Evolutionary conservation across 129 eudicot genomes (phyloP).

Genomic region (Lonicera japonica): DNA sequence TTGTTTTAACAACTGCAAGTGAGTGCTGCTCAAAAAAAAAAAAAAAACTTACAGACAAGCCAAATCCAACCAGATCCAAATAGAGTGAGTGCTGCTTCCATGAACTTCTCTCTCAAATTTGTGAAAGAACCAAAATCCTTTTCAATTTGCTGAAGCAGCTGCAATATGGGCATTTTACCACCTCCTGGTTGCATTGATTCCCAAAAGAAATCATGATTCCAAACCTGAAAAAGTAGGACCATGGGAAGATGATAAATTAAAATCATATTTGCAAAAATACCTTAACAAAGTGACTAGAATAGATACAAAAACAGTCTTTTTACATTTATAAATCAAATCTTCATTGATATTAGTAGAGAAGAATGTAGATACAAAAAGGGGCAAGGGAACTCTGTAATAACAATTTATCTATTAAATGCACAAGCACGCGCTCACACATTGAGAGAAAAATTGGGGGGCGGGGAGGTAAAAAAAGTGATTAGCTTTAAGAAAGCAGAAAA

Average conservation of each 20-base stretch:
- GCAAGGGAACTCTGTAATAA: neutral
- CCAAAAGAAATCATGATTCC: conserved; percentile 99
- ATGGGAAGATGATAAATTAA: conserved; percentile 6
- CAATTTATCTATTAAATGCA: neutral
- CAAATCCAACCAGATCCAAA: conserved; percentile 98
- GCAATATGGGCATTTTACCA: conserved; percentile 62
- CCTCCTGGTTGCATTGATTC: conserved; percentile 98
- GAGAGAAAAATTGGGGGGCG: too few species aligned
- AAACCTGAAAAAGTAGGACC: conserved; percentile 45
- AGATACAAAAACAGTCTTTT: neutral
- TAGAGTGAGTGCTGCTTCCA: conserved; percentile 55
- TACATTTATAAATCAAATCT: neutral
- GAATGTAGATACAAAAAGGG: too few species aligned
- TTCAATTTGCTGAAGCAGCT: conserved; percentile 76
- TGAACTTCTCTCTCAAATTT: conserved; percentile 70
- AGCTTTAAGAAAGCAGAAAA: too few species aligned
- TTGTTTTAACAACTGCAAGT: too few species aligned
- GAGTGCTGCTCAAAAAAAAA: conserved; percentile 9
- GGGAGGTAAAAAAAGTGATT: too few species aligned
- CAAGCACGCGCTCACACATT: too few species aligned
- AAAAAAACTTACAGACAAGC: conserved; percentile 76
- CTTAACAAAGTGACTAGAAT: neutral
- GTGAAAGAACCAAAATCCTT: conserved; percentile 83
- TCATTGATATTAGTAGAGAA: neutral
- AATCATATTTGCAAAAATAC: conserved; percentile 1